Evolutionary conservation across 306 rosid genomes (phyloP).

Genomic region (Bauhinia variegata): DNA sequence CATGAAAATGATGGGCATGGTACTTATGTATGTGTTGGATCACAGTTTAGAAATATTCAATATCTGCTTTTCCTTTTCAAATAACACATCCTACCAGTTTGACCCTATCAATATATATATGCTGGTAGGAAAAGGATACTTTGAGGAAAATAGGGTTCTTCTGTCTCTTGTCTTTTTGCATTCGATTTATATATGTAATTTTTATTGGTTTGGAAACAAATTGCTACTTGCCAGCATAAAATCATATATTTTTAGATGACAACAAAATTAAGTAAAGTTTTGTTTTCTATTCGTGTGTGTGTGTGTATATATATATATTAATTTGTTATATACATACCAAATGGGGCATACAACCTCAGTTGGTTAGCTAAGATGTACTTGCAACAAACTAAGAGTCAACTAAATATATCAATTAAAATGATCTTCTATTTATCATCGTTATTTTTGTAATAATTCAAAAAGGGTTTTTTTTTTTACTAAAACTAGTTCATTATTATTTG

Average conservation of each 20-base stretch:
- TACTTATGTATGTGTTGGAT: no score
- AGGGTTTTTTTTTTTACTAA: background rate
- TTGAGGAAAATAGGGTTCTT: background rate
- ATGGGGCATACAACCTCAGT: background rate
- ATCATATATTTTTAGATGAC: background rate
- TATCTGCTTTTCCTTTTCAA: background rate
- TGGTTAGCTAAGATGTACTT: background rate
- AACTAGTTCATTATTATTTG: no score
- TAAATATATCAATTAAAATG: background rate
- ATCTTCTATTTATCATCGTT: background rate
- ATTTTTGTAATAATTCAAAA: background rate
- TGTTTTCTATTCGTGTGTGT: no score
- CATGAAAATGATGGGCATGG: background rate
- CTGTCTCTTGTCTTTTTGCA: background rate
- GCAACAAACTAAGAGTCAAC: background rate
- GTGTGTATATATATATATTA: no score
- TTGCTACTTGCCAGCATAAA: conserved; percentile 10
- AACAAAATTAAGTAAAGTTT: background rate
- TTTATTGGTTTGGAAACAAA: no score
- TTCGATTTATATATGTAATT: no score
- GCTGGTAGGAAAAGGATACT: conserved; percentile 8
- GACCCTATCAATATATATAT: background rate
- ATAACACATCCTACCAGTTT: background rate
- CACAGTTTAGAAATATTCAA: no score
- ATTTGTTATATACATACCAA: no score